Evolutionary conservation across 805 yeast genomes (phyloP), one percentile per base, ranked within the genome.

Genomic region (Kregervanrija fluxuum): DNA sequence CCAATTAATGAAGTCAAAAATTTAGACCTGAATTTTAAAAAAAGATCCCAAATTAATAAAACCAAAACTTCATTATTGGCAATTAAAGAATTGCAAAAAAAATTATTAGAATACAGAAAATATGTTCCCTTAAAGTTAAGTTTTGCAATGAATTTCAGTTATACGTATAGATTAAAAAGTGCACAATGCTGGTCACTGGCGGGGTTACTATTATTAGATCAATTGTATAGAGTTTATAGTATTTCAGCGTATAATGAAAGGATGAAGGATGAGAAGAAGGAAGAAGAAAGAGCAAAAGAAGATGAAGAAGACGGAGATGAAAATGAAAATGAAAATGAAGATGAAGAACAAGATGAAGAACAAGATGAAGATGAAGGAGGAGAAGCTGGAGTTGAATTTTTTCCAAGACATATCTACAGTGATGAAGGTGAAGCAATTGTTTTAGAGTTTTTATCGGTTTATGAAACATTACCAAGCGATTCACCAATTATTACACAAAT

Each of bases 121-220:
- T 74, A 73, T 49, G 76, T 70, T 10, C 56, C 64, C 0, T 52
- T 55, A 32, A 44, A 43, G 11, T 38, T 60, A 36, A 52, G 56
- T 9, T 49, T 53, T 38, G 56, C 56, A 13, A 40, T 44, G 14
- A n/a, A 43, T 30, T 57, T 49, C 31, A 63, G 65, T 2, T 74
- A 70, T 50, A 64, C 60, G 11, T 62, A 66, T 42, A 58, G 77
- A 37, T 50, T 77, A 32, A 71, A 71, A 42, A 70, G 78, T 37
- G 79, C 81, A 1, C 80, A 75, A 51, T 73, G 81, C 51, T 77
- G 82, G 82, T 56, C 78, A 8, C 51, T 77, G 10, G 65, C 71
- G 0, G 61, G 62, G 0, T 48, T 46, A 10, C 32, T 46, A 30
- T 14, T 40, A 9, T 43, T 40, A 12, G 33, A 40, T n/a, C 49